A percentile compares a stretch with the other conserved stretches of the same genome.
These are phyloP conservation scores for Pestalotiopsis sp. DNA, from an alignment of 2,329 filamentous ascomycete species.

Conservation along the genomic window DNA sequence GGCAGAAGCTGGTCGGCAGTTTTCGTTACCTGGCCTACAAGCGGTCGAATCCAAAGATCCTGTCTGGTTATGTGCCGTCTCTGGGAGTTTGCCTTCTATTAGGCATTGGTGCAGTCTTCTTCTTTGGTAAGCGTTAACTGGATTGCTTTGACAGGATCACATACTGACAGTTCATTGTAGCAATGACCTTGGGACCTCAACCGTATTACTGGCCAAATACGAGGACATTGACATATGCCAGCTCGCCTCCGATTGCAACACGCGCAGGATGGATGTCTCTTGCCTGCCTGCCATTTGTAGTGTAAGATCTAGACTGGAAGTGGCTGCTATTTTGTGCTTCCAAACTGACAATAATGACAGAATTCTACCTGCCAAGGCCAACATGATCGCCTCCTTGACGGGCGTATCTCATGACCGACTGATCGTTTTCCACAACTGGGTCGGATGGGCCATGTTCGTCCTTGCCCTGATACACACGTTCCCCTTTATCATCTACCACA, in stretches of 20 bases:
- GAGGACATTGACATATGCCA: conserved; percentile 41
- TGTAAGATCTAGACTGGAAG: conserved; percentile 30
- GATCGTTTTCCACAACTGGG: conserved; percentile 58
- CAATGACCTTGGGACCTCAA: conserved; percentile 49
- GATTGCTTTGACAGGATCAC: conserved; percentile 9
- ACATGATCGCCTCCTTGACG: conserved; percentile 55
- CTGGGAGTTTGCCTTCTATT: conserved; percentile 45
- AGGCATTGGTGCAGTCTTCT: conserved; percentile 44
- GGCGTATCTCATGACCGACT: conserved; percentile 60
- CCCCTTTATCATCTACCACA: conserved; percentile 58
- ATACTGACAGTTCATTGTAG: conserved; percentile 24
- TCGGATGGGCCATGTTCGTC: conserved; percentile 57
- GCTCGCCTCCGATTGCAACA: conserved; percentile 55
- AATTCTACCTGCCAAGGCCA: conserved; percentile 55
- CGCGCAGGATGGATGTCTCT: conserved; percentile 55
- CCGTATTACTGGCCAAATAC: conserved; percentile 60
- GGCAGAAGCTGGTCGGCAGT: conserved; percentile 36
- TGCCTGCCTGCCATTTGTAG: conserved; percentile 52
- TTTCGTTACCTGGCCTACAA: conserved; percentile 44
- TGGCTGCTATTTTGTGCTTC: background rate
- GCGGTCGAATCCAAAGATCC: conserved; percentile 32
- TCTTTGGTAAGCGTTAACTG: conserved; percentile 35
- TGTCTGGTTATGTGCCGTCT: conserved; percentile 42
- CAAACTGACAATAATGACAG: conserved; percentile 25
- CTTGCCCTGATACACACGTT: conserved; percentile 61